Evolutionary conservation across 140 eudicot genomes (phyloP), one percentile per base, ranked within the genome.

Genomic region (Flaveria floridana): DNA sequence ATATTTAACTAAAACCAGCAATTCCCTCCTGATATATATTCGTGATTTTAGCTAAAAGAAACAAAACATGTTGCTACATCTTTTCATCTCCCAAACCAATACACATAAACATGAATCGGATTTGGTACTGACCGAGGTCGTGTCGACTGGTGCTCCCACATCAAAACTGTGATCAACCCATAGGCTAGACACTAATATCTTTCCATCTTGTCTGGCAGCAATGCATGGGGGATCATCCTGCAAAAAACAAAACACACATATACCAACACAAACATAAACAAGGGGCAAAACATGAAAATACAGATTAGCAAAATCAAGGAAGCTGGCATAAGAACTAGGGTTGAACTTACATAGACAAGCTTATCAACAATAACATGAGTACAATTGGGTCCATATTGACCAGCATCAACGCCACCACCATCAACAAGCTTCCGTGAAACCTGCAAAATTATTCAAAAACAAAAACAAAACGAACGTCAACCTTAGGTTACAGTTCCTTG

Each of bases 121-220:
- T 25, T 18, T 59, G 47, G 10, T 65, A 82, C 92, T 80, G 20
- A 91, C 97, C 39, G 82, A 75, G 12, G 84, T 68, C 47, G 80
- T 75, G 75, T 85, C 84, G 28, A 79, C 88, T 18, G 85, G 82
- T 74, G 66, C 72, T 61, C 89, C 99, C 25, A 48, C 79, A 52
- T 91, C 96, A 57, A 84, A 85, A 73, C 97, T 84, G 72, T 91
- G 91, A 57, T 79, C 92, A 79, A 89, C 92, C 99, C 99, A 95
- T 65, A 85, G 48, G 18, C 84, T 76, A 44, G 86, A 79, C 34
- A 91, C 96, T 46, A 91, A 11, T 46, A 37, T 73, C 82, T 86
- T 91, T 20, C 91, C 88, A 63, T 86, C 92, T 20, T 65, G 76
- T 76, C 91, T 85, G 41, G 96, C 96, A 59, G 85, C 80, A 62